Base-by-base conservation (phyloP, 2,329 filamentous ascomycete species). In the Fusarium robinianum region DNA sequence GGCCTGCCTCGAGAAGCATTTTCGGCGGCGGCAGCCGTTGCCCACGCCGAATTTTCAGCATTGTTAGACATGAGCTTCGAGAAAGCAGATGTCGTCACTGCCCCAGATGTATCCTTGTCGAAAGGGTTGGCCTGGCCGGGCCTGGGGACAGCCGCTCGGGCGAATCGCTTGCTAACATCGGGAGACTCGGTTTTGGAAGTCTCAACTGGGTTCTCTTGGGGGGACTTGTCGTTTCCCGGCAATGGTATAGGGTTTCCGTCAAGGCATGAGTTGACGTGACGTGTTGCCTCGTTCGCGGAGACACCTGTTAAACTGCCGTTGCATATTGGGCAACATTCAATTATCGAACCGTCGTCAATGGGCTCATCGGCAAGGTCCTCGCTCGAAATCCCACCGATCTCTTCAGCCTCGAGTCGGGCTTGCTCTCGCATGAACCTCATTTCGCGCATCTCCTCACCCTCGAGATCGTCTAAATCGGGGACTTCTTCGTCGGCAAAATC, bases 251-350 rank as follows among this genome's bases (percentile, higher is more conserved):
- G 80, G 31, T 86, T 87, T 2, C 90, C 90, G 64, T 99, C 94
- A 3, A 99, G 75, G 67, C 94, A 99, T 8, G 85, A 83, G 65
- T 99, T 99, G 54, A 99, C 94, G 66, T 99, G 94, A 2, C 85
- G 71, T 6, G 86, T 87, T 8, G 84, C 86, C 57, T 92, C 81
- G 63, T 90, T 81, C 47, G 70, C 63, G 41, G 73, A 80, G 9
- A 84, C 65, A 0, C 82, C 84, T 11, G 66, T 69, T 22, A 96
- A 72, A 51, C 70, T 81, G 2, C 74, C 73, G 57, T 79, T 80
- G 66, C 94, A 97, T 18, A 97, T 84, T 1, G 92, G 92, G 65
- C 91, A 97, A 27, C 66, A 70, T 33, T 66, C 57, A 7, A 64
- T 55, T 41, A 60, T 53, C 14, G 57, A 50, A 8, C 60, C 62